Evolutionary conservation across 129 eudicot genomes (phyloP).

Genomic region (Artemisia tridentata): DNA sequence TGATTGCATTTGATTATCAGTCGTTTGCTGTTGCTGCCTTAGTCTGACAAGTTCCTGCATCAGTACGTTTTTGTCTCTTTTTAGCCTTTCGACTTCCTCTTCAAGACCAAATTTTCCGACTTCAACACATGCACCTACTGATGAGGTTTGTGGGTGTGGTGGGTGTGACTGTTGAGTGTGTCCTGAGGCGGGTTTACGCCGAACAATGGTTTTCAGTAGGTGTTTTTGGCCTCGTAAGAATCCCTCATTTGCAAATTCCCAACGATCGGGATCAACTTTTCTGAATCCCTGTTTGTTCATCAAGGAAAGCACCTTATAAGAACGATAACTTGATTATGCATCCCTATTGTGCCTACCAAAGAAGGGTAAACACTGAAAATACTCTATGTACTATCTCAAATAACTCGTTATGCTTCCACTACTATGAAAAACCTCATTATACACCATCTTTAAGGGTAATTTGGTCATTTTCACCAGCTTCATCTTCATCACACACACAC

Average conservation of each 20-base stretch:
- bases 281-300: slow-evolving; percentile 46
- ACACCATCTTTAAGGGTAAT: too few species aligned
- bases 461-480: too few species aligned
- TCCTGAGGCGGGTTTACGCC: slow-evolving; percentile 57
- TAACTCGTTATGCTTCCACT: too few species aligned
- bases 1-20: slow-evolving; percentile 48
- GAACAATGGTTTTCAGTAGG: slow-evolving; percentile 58
- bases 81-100: slow-evolving; percentile 51
- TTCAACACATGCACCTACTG: slow-evolving; percentile 44
- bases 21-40: slow-evolving; percentile 56
- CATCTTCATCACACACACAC: too few species aligned
- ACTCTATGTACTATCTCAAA: too few species aligned
- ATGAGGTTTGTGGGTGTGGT: slow-evolving; percentile 35
- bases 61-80: slow-evolving; percentile 51
- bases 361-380: too few species aligned
- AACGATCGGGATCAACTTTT: slow-evolving; percentile 73
- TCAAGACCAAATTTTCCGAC: slow-evolving; percentile 45
- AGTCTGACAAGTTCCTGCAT: slow-evolving; percentile 61
- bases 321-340: too few species aligned
- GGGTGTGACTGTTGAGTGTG: slow-evolving; percentile 52
- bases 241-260: slow-evolving; percentile 88
- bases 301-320: too few species aligned
- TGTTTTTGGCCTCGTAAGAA: slow-evolving; percentile 72
- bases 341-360: not conserved
- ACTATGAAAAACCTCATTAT: too few species aligned